Percentiles rank a stretch among this genome's conserved stretches.
Evolutionary conservation across 768 basidiomycete species (phyloP).

Genomic region (Cyathus striatus): DNA sequence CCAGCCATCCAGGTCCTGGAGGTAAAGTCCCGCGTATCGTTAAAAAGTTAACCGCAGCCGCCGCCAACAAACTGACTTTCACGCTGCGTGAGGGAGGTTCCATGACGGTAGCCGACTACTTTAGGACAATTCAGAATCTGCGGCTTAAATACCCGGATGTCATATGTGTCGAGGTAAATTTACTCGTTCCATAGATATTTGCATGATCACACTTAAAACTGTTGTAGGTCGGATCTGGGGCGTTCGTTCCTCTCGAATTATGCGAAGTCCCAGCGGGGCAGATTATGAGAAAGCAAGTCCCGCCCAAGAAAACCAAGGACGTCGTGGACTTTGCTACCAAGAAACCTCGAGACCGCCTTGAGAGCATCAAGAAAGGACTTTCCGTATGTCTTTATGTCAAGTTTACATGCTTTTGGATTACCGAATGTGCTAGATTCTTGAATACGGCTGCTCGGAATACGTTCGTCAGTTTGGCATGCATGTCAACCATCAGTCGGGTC

Average conservation of each 20-base stretch:
- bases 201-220: neutral
- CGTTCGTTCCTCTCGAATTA: slow-evolving; percentile 63
- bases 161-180: slow-evolving; percentile 51
- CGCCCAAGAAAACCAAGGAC: slow-evolving; percentile 55
- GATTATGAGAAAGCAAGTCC: slow-evolving; percentile 68
- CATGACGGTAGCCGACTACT: slow-evolving; percentile 38
- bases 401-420: neutral
- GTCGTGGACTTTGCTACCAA: slow-evolving; percentile 69
- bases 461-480: slow-evolving; percentile 62
- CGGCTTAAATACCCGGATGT: slow-evolving; percentile 42
- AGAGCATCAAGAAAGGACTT: slow-evolving; percentile 46
- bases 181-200: neutral
- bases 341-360: slow-evolving; percentile 53
- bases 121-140: slow-evolving; percentile 11
- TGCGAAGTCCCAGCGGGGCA: slow-evolving; percentile 63
- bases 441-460: slow-evolving; percentile 66
- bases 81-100: slow-evolving; percentile 38
- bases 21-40: slow-evolving; percentile 38
- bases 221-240: slow-evolving; percentile 56
- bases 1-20: slow-evolving; percentile 18
- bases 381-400: slow-evolving; percentile 24
- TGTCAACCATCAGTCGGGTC: slow-evolving; percentile 37
- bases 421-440: slow-evolving; percentile 33
- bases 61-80: slow-evolving; percentile 47
- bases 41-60: slow-evolving; percentile 43